Evolutionary conservation across 2,329 filamentous ascomycete species (phyloP), one percentile per base, ranked within the genome.

Genomic region (Fusarium sp.): DNA sequence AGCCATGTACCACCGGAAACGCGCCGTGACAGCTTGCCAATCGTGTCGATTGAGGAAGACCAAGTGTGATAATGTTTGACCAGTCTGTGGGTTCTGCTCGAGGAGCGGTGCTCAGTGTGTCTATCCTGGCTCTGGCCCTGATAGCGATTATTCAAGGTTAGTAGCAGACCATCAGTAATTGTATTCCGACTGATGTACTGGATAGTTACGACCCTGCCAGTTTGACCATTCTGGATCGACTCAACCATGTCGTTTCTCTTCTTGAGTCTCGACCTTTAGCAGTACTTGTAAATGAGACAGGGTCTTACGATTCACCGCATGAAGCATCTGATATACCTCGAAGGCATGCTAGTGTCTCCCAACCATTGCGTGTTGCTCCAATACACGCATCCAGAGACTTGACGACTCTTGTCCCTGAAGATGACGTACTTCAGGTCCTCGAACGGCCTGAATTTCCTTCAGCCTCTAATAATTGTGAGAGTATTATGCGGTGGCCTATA

Each of bases 11-110:
- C 8, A 48, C 32, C 20, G 45, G 18, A 74, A 63, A 39, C 60
- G 70, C 2, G 62, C 54, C 4, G 56, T 69, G 10, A 45, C 52
- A 10, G 48, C 62, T 2, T 73, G 67, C 24, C 59, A 73, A 32
- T 71, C 64, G 22, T 74, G 72, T 13, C 44, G 72, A 38, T 22
- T 55, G 24, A 50, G 61, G 0, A 68, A 73, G 45, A 61, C 60
- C 12, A 65, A 66, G 22, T 76, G 74, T 34, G 63, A 75, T 15
- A 73, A 70, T 47, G 60, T 45, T 13, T 45, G 66, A 1, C 69
- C 69, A 15, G 51, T 57, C 30, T 66, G 52, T 32, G 69, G 61
- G 3, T 24, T 70, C 7, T 56, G 66, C 10, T 60, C 66, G 0
- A 48, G 36, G 8, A 56, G n/a, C 22, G 52, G 36, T 6, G 52